A percentile compares a stretch with the other conserved stretches of the same genome.
Evolutionary conservation across 768 basidiomycete species (phyloP).

Genomic region (Leccinum aurantiacum): DNA sequence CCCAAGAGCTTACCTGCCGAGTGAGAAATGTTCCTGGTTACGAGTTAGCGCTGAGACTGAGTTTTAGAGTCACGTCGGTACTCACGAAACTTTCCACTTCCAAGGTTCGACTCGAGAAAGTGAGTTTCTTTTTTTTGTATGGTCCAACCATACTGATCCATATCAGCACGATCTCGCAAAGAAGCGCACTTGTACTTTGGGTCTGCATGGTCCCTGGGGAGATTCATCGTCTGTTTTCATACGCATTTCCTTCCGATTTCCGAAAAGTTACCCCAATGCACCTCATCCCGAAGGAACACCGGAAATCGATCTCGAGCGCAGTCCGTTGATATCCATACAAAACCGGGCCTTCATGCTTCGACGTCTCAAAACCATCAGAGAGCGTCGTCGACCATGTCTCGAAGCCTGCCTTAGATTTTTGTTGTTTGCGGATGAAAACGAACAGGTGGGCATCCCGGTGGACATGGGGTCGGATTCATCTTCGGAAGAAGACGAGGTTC

Average conservation of each 20-base stretch:
- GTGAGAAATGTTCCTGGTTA: constrained; percentile 39
- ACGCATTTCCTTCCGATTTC: constrained; percentile 87
- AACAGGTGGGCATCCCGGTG: constrained; percentile 38
- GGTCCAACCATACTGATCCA: constrained; percentile 3
- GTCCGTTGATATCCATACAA: constrained; percentile 73
- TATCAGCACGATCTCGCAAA: constrained; percentile 64
- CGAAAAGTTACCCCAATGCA: constrained; percentile 72
- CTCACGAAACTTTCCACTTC: constrained; percentile 61
- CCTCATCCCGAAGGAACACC: constrained; percentile 65
- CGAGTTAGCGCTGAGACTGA: background rate
- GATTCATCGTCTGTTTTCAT: constrained; percentile 80
- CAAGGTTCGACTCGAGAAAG: constrained; percentile 87
- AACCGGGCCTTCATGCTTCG: constrained; percentile 78
- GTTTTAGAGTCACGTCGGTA: constrained; percentile 66
- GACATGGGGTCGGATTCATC: constrained; percentile 60
- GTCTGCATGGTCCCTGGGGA: constrained; percentile 91
- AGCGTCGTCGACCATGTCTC: constrained; percentile 76
- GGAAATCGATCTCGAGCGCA: constrained; percentile 79
- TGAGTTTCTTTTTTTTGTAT: constrained; percentile 26
- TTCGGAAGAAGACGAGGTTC: constrained; percentile 64
- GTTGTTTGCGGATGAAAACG: constrained; percentile 65
- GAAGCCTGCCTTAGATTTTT: constrained; percentile 83
- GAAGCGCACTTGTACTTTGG: constrained; percentile 79
- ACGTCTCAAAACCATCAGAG: constrained; percentile 69
- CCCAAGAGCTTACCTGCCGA: constrained; percentile 68